These are phyloP conservation scores for Phaffia australis DNA, from an alignment of 768 basidiomycete genomes.

Conservation along the genomic window DNA sequence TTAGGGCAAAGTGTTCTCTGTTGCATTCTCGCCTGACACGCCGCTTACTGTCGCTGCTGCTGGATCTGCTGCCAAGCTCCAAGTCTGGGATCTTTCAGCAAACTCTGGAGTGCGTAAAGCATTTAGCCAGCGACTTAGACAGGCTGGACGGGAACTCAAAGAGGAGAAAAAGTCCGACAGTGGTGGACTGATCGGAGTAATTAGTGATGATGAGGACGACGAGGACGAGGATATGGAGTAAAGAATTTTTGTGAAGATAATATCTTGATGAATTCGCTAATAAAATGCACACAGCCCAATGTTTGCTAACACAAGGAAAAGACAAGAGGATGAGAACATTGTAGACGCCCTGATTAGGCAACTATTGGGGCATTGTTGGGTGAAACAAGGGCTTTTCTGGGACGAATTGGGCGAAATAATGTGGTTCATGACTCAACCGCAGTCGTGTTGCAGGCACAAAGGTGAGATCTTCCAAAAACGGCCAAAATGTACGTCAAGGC, in stretches of 20 bases:
- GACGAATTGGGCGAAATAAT: too few relatives aligned
- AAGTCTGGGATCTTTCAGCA: slow-evolving; percentile 87
- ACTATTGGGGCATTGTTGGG: too few relatives aligned
- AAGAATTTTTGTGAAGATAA: neutral
- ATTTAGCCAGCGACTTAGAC: slow-evolving; percentile 64
- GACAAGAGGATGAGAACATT: too few relatives aligned
- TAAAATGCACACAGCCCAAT: too few relatives aligned
- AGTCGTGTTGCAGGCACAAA: too few relatives aligned
- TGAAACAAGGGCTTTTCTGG: too few relatives aligned
- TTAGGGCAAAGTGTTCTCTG: slow-evolving; percentile 93
- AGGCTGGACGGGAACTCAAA: slow-evolving; percentile 53
- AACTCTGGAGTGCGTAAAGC: slow-evolving; percentile 72
- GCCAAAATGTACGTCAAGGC: too few relatives aligned
- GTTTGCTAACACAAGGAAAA: too few relatives aligned
- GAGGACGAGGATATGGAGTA: slow-evolving; percentile 18
- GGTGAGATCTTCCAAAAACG: too few relatives aligned
- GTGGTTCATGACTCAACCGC: too few relatives aligned
- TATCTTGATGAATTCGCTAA: too few relatives aligned
- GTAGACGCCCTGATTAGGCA: too few relatives aligned
- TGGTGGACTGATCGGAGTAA: slow-evolving; percentile 36
- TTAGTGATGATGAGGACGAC: slow-evolving; percentile 22
- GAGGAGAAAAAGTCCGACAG: slow-evolving; percentile 34
- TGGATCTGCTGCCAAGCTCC: slow-evolving; percentile 84
- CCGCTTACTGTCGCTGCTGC: slow-evolving; percentile 87
- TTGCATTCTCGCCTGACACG: slow-evolving; percentile 74